Evolutionary conservation across 371 early-diverging fungal species (phyloP), one percentile per base, ranked within the genome.

Genomic region (Coemansia sp.): DNA sequence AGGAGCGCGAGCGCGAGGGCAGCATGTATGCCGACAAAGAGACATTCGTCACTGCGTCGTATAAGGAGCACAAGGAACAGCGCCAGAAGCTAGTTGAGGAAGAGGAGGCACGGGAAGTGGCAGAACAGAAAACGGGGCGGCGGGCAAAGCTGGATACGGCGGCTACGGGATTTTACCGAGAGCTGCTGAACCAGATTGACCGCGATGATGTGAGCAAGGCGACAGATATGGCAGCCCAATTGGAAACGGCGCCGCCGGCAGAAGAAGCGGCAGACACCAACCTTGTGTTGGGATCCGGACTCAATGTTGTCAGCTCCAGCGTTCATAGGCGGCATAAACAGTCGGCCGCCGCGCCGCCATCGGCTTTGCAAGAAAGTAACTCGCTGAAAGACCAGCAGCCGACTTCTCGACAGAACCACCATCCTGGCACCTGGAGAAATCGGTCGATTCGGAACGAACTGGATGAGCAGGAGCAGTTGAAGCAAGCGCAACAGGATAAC

Each of bases 1-100:
- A 88, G 55, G 94, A 95, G 72, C 77, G 90, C 16, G 87, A 87
- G 49, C 65, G 64, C 7, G 92, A 92, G 66, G 88, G 86, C 5
- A 88, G 86, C 2, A 60, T 79, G 78, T 90, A 81, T 76, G 86
- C 80, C 31, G 88, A 90, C 75, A 93, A 90, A 76, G 96, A 95
- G 67, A 86, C 83, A 45, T 94, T 95, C 76, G 88, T 93, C 38
- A 96, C 97, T 0, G 84, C 84, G 36, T 88, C 92, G 65, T 89
- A 87, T 69, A 90, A 88, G 80, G 83, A 87, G 61, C 88, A 90
- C 58, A 85, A 88, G 78, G 93, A 86, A 63, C 93, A 92, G 63
- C 76, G 91, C 57, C 82, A 85, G 50, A 71, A 81, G n/a, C 82
- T 89, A 14, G 93, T 93, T 63, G 88, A 87, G 65, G 94, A 94